Evolutionary conservation across 2,329 filamentous ascomycete species (phyloP), one percentile per base, ranked within the genome.

Genomic region (Monilinia laxa): DNA sequence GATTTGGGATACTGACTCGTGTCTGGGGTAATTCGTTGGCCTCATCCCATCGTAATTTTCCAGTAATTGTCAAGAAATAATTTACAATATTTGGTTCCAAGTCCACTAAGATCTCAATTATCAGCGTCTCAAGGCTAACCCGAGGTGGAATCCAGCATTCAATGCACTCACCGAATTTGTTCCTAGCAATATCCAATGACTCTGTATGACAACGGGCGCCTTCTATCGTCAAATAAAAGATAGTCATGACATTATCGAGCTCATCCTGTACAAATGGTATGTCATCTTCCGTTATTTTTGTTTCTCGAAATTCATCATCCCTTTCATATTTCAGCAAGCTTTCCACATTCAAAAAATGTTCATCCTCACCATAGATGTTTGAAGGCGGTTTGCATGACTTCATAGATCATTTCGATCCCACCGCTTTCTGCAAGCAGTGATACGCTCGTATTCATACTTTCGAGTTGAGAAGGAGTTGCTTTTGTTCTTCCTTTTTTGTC

Each of bases 1-100:
- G 28, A 1, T 56, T 38, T 62, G 80, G 23, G 70, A 76, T 71
- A 78, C 77, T 28, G 82, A 90, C 80, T 82, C 90, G 83, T 71
- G 86, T 86, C 68, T 90, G 85, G 65, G 82, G 89, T 76, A 83
- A 82, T 70, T 71, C 84, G 79, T 73, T 87, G 73, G 85, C 85
- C 80, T 84, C 90, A 75, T 92, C 89, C 89, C 90, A 93, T 64
- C 90, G 84, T 66, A 92, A 78, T 72, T 86, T 88, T 5, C 88
- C 85, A 42, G 87, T 86, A 25, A 86, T 84, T 58, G 89, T 86
- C 40, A 93, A 85, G 76, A 96, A 83, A 66, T 89, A 89, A 58
- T 90, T 84, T 23, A 93, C 83, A 58, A 96, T 78, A 64, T 85
- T 85, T 0, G 92, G 91, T 31, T 87, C 81, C 62, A 92, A 78